Conservation (phyloP, 2,329 filamentous ascomycete species). For the Nemania sp. region DNA sequence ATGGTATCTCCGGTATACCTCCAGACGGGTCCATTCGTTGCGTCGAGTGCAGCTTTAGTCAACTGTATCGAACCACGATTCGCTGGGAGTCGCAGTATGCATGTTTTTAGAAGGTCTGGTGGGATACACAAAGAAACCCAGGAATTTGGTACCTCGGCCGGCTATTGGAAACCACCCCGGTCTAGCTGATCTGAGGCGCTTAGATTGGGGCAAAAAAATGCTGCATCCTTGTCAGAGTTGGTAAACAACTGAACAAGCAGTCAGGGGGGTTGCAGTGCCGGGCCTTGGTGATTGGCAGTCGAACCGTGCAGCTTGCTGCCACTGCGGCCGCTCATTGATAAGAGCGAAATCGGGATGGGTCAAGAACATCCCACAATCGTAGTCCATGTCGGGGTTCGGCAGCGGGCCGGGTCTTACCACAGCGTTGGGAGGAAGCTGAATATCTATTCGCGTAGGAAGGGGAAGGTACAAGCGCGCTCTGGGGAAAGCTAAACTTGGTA, state of each 20-base stretch:
- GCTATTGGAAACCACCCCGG: conserved; percentile 12
- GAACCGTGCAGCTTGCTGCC: background rate
- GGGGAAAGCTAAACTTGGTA: background rate
- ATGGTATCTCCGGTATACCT: conserved; percentile 23
- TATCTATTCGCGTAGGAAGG: background rate
- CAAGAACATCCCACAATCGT: background rate
- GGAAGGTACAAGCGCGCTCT: conserved; percentile 6
- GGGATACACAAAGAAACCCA: conserved; percentile 27
- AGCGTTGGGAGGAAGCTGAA: background rate
- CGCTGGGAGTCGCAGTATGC: conserved; percentile 8
- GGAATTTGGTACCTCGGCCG: conserved; percentile 22
- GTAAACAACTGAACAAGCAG: conserved; percentile 15
- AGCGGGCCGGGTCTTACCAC: background rate
- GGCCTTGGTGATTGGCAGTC: conserved; percentile 7
- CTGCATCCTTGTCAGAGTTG: background rate
- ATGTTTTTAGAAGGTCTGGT: conserved; percentile 25
- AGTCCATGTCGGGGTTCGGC: background rate
- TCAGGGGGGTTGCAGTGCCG: background rate
- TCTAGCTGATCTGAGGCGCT: background rate
- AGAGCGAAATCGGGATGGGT: background rate
- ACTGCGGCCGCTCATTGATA: background rate
- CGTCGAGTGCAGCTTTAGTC: conserved; percentile 14
- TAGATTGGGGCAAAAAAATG: conserved; percentile 21
- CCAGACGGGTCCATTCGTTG: background rate
- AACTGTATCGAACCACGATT: conserved; percentile 5